Evolutionary conservation across 2,329 filamentous ascomycete genomes (phyloP).

Genomic region (Ascochyta lentis): DNA sequence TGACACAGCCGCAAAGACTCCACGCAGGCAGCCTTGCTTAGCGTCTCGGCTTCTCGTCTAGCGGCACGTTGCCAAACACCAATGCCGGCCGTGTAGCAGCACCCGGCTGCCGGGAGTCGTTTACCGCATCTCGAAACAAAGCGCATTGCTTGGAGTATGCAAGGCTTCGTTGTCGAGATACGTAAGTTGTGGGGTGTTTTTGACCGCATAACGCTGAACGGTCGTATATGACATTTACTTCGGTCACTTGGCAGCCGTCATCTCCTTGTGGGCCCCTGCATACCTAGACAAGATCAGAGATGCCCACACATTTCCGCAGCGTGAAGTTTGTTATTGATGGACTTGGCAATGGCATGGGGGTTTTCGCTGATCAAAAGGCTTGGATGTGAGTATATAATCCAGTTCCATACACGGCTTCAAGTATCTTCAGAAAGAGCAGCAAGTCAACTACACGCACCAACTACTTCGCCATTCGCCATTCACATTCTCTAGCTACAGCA

Average conservation of each 20-base stretch:
- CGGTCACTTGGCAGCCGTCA: slow-evolving; percentile 12
- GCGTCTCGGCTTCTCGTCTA: slow-evolving; percentile 15
- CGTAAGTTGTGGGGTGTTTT: background rate
- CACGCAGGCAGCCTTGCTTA: slow-evolving; percentile 6
- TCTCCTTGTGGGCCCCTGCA: slow-evolving; percentile 5
- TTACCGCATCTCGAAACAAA: background rate
- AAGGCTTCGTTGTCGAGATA: slow-evolving; percentile 8
- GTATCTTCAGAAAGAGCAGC: background rate
- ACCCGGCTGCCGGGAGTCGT: background rate
- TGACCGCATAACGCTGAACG: background rate
- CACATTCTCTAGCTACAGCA: too few species aligned
- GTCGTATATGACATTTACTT: background rate
- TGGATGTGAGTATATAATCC: slow-evolving; percentile 6
- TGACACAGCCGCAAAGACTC: slow-evolving; percentile 9
- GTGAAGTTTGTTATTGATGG: background rate
- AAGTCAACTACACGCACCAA: background rate
- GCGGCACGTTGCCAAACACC: background rate
- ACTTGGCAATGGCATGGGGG: slow-evolving; percentile 1
- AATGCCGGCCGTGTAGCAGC: background rate
- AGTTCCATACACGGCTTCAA: background rate
- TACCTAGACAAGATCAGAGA: background rate
- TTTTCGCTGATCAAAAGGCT: background rate
- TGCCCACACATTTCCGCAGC: slow-evolving; percentile 1
- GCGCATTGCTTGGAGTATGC: slow-evolving; percentile 4
- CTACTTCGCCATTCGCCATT: background rate